Base-by-base conservation (phyloP, 2,329 filamentous ascomycete species). In the Ascochyta koolunga region DNA sequence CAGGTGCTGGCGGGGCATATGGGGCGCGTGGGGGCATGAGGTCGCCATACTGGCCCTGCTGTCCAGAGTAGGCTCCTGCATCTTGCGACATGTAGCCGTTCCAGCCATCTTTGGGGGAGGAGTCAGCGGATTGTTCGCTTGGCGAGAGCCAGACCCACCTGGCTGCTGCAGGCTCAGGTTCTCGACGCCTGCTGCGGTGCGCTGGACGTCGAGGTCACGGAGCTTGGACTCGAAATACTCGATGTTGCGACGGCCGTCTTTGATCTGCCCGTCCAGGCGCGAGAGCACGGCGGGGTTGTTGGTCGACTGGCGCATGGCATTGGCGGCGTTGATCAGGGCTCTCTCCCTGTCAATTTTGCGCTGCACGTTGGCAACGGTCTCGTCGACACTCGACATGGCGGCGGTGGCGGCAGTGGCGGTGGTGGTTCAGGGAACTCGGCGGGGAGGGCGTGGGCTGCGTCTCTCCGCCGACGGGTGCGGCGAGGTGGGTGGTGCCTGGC, bases 331-430 rank as follows among this genome's bases (percentile, higher is more conserved):
- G 82, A 99, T 95, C 72, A 98, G 87, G 69, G 89, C 90, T 83
- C 93, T 93, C 79, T 99, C 95, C 76, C 93, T 88, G 82, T 97
- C 91, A 78, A 99, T 98, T 89, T 99, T 98, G 81, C 88, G 89
- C 80, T 89, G 87, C 79, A 99, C 92, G 77, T 91, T 89, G 78
- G 86, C 86, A 78, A 87, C 83, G 62, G 85, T 81, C 65, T 86
- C 82, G 71, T 87, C 83, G 74, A 84, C 79, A 72, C 79, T 80
- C 80, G 65, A 60, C 82, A 86, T 86, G 72, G 64, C 80, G 76
- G 75, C 27, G 27, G 27, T 15, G 27, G 64, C 80, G 76, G 75
- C 27, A 11, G 27, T 29, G 27, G 64, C 80, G 76, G 75, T 72
- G 63, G 59, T 36, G 45, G 59, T 22, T 49, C 42, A 55, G 31